phyloP scores from a whole-genome alignment of 495 filamentous ascomycete species.

The Penicillium salamii region DNA sequence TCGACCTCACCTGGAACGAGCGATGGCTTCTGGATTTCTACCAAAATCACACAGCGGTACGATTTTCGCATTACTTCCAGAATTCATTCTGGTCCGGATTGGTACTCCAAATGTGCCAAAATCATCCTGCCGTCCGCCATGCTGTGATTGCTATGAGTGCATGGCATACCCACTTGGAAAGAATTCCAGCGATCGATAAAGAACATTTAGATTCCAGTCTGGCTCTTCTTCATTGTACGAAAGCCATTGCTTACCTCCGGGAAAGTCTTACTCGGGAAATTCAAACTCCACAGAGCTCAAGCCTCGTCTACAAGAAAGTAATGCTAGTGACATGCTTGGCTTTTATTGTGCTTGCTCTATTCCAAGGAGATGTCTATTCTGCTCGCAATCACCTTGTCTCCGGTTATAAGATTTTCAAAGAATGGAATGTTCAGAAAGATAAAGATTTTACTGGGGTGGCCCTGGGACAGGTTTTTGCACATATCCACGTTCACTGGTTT shows the following conservation, averaged over 20 bases:
- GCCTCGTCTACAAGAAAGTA: neutral
- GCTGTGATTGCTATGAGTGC: neutral
- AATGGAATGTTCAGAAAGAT: neutral
- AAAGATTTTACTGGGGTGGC: neutral
- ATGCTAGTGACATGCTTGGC: neutral
- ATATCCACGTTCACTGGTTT: neutral
- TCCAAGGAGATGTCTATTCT: neutral
- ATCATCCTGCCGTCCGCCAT: neutral
- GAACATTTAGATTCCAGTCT: neutral
- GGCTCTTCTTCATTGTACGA: neutral
- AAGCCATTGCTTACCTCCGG: neutral
- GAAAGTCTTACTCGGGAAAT: neutral
- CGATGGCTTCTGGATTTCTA: neutral
- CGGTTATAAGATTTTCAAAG: neutral
- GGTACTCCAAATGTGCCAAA: neutral
- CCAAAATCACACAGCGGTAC: neutral
- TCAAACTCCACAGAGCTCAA: neutral
- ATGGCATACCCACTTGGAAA: neutral
- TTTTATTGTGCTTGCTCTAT: neutral
- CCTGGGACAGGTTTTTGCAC: neutral
- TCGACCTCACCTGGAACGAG: neutral
- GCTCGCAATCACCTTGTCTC: neutral
- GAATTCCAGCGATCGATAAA: no score
- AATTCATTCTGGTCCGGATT: neutral
- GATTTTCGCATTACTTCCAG: neutral